Percentiles rank a stretch among this genome's conserved stretches.
Evolutionary conservation across 1,284 basidiomycete species (phyloP).

Genomic region (Testicularia cyperi): DNA sequence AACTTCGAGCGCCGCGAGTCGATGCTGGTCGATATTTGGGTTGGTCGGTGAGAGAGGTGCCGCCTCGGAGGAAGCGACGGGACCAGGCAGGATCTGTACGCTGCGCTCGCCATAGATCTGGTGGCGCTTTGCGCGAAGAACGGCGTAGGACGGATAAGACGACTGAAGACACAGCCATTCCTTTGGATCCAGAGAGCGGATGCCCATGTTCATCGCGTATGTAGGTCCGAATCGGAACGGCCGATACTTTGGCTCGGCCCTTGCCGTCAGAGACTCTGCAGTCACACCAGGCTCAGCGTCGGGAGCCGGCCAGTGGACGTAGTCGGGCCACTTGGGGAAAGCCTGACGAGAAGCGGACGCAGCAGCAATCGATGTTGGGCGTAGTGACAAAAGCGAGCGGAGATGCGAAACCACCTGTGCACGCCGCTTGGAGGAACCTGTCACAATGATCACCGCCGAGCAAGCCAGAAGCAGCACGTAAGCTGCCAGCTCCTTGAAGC

Average conservation of each 20-base stretch:
- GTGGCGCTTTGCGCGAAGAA: conserved; percentile 9
- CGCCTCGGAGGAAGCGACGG: neutral
- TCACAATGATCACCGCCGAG: too few relatives aligned
- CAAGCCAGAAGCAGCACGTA: too few relatives aligned
- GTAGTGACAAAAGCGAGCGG: too few relatives aligned
- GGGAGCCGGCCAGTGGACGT: neutral
- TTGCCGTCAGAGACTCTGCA: neutral
- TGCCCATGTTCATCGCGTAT: conserved; percentile 25
- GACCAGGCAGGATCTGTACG: conserved; percentile 1
- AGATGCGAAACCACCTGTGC: too few relatives aligned
- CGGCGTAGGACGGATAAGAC: conserved; percentile 23
- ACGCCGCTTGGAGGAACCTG: too few relatives aligned
- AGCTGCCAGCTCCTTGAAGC: too few relatives aligned
- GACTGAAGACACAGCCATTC: conserved; percentile 15
- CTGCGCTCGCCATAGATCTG: conserved; percentile 1
- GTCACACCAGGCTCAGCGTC: neutral
- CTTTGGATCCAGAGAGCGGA: conserved; percentile 1
- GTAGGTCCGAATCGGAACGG: too few relatives aligned
- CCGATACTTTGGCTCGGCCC: too few relatives aligned
- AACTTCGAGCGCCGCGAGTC: conserved; percentile 13
- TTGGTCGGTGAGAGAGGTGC: neutral
- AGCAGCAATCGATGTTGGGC: too few relatives aligned
- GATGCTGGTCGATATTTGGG: neutral
- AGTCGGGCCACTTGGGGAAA: neutral
- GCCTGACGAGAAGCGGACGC: too few relatives aligned